phyloP scores from a whole-genome alignment of 176 grass and related monocot genomes.

The Musa schizocarpa region DNA sequence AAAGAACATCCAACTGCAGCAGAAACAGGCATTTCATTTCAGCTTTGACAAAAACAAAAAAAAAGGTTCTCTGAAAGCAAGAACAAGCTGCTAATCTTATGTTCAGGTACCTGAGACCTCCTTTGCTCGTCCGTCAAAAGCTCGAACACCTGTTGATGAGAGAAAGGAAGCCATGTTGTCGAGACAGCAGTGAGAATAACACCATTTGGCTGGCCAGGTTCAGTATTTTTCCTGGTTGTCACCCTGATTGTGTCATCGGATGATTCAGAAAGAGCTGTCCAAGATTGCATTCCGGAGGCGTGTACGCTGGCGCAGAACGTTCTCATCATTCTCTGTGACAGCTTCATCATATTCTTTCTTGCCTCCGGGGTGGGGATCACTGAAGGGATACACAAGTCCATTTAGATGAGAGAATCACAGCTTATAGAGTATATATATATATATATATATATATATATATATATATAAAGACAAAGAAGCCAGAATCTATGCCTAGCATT shows the following conservation, averaged over 20 bases:
- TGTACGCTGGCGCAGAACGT: slow-evolving; percentile 67
- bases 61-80: no score
- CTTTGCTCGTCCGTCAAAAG: slow-evolving; percentile 83
- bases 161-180: slow-evolving; percentile 79
- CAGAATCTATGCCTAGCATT: no score
- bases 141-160: slow-evolving; percentile 74
- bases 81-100: no score
- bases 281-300: slow-evolving; percentile 57
- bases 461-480: not conserved
- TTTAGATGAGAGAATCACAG: not conserved
- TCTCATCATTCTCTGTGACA: slow-evolving; percentile 81
- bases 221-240: slow-evolving; percentile 65
- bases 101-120: slow-evolving; percentile 59
- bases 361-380: slow-evolving; percentile 74
- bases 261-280: slow-evolving; percentile 72
- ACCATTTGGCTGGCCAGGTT: slow-evolving; percentile 79
- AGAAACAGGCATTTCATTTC: not conserved
- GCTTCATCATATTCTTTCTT: slow-evolving; percentile 93
- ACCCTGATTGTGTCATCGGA: slow-evolving; percentile 73
- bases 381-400: not conserved
- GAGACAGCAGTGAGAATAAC: slow-evolving; percentile 87
- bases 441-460: no score
- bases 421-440: not conserved
- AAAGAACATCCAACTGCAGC: slow-evolving; percentile 76
- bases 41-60: not conserved